Evolutionary conservation across 306 rosid species (phyloP), one percentile per base, ranked within the genome.

Genomic region (Pachyrhizus erosus): DNA sequence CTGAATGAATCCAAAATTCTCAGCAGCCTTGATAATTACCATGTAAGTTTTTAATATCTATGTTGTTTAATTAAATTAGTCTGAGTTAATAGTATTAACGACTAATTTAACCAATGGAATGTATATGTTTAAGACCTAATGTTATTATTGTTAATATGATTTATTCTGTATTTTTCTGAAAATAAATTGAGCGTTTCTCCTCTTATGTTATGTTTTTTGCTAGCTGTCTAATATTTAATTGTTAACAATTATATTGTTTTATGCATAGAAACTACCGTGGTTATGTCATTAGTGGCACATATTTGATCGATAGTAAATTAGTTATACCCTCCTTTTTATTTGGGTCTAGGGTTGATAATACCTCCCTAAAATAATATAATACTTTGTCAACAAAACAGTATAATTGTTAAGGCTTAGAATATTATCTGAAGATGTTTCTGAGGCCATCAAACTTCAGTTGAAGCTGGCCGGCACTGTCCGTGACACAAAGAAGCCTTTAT

Each of bases 1-100:
- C 84, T 68, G 84, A 20, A 84, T 80, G 62, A 80, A 84, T 75
- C 87, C 87, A 80, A 80, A 69, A 20, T 85, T 67, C 23, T 81
- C 24, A 43, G 85, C 17, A 61, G 87, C 85, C 68, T 68, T 58
- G 17, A 84, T 39, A 27, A 27, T 27, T 27, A 27, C 31, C 18
- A 5, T 4, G 54, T 48, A 5, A 48, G 15, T 48, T 48, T 15
- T 48, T 27, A 27, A 27, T 3, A 15, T 15, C 0, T 54, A 9
- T 54, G 1, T 52, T 52, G 7, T 52, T 52, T 52, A 52, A 52
- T 18, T 54, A 24, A 24, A 58, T 24, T 23, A 58, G n/a, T 58
- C 33, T 24, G 15, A 24, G 9, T 58, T 61, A 2, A 61, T 29
- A 29, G 10, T 14, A 27, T 27, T 61, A 6, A 14, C 39, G 21